Evolutionary conservation across 2,329 filamentous ascomycete species (phyloP).

Genomic region (Penicillium italicum): DNA sequence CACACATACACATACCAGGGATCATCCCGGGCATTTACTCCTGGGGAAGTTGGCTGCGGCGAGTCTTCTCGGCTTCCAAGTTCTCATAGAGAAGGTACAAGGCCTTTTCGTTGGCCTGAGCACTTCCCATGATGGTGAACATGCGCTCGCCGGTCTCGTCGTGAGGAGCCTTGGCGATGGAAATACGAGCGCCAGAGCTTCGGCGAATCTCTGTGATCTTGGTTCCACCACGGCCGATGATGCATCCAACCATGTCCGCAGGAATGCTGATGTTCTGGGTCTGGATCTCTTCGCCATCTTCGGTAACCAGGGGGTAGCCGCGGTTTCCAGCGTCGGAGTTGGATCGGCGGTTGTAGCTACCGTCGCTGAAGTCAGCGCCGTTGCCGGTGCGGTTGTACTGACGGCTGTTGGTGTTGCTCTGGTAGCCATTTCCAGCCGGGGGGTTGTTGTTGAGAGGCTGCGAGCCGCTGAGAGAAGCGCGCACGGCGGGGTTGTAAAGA

Average conservation of each 20-base stretch:
- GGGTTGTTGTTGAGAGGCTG: constrained; percentile 53
- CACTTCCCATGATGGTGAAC: constrained; percentile 98
- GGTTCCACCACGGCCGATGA: constrained; percentile 89
- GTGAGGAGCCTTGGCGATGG: constrained; percentile 93
- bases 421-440: constrained; percentile 45
- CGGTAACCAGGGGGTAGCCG: constrained; percentile 81
- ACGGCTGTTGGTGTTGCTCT: constrained; percentile 54
- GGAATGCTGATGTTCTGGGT: constrained; percentile 99
- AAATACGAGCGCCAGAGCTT: constrained; percentile 93
- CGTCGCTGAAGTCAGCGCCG: constrained; percentile 92
- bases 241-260: constrained; percentile 99
- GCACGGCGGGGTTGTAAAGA: constrained; percentile 92
- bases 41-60: constrained; percentile 74
- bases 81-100: constrained; percentile 98
- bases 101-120: constrained; percentile 90
- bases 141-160: constrained; percentile 97
- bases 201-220: constrained; percentile 99
- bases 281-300: constrained; percentile 96
- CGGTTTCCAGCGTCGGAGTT: constrained; percentile 77
- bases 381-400: constrained; percentile 91
- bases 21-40: constrained; percentile 42
- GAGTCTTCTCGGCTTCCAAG: constrained; percentile 98
- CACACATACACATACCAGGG: constrained; percentile 9
- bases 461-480: constrained; percentile 66
- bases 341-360: constrained; percentile 73